Conservation (phyloP, 2,329 filamentous ascomycete genomes). For the Apiospora rasikravindrae region DNA sequence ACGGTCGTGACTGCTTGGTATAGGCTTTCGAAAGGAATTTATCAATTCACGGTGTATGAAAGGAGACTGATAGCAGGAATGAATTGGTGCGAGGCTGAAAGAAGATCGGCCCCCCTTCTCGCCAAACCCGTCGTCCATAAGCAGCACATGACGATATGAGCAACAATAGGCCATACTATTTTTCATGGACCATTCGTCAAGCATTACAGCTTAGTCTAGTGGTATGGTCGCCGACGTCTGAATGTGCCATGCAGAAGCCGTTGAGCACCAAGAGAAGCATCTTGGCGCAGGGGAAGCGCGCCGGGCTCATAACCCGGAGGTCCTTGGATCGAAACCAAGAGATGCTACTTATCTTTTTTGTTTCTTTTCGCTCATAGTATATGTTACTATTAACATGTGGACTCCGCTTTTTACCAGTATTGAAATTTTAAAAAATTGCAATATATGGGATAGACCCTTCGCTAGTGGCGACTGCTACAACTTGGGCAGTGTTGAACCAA, state of each 20-base stretch:
- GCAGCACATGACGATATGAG: background rate
- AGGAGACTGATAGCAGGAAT: background rate
- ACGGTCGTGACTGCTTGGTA: background rate
- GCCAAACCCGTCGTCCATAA: background rate
- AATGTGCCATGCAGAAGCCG: background rate
- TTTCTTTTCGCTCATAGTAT: background rate
- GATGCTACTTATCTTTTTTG: slow-evolving; percentile 28
- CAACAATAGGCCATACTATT: background rate
- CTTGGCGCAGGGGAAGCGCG: slow-evolving; percentile 38
- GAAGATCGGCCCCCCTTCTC: background rate
- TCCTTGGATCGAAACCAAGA: slow-evolving; percentile 37
- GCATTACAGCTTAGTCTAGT: background rate
- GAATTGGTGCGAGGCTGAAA: background rate
- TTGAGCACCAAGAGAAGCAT: slow-evolving; percentile 12
- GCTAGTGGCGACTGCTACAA: too few relatives aligned
- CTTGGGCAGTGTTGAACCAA: background rate
- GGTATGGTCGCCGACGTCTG: background rate
- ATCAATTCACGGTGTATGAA: background rate
- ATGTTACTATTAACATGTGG: too few relatives aligned
- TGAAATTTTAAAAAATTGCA: too few relatives aligned
- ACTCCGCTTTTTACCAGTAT: too few relatives aligned
- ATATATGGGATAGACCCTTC: too few relatives aligned
- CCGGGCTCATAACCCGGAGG: slow-evolving; percentile 41
- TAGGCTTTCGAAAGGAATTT: background rate
- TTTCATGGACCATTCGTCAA: background rate